These are phyloP conservation scores for Blakeslea trispora DNA, from an alignment of 371 early-diverging fungal species.

Conservation along the genomic window DNA sequence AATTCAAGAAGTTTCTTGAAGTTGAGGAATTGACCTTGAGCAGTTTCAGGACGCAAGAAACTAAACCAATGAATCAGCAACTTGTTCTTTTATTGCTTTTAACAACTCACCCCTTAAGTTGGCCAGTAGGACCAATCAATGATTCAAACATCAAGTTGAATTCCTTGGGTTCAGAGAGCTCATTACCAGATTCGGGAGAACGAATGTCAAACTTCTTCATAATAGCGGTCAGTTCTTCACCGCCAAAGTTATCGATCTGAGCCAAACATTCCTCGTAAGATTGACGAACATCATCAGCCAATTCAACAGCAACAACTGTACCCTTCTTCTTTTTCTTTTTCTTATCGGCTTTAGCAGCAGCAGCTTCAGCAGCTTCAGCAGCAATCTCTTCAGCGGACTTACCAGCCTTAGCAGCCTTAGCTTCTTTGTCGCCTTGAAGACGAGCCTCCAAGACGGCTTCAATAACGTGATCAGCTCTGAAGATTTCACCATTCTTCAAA, in stretches of 20 bases:
- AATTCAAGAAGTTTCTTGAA: constrained; percentile 97
- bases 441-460: constrained; percentile 91
- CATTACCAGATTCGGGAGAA: constrained; percentile 91
- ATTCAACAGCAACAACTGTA: constrained; percentile 61
- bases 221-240: constrained; percentile 85
- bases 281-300: constrained; percentile 65
- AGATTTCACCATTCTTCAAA: constrained; percentile 91
- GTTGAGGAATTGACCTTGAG: constrained; percentile 99
- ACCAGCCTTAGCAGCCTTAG: constrained; percentile 61
- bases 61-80: constrained; percentile 30
- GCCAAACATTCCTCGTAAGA: constrained; percentile 88
- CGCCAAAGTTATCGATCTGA: constrained; percentile 93
- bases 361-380: constrained; percentile 42
- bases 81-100: not conserved
- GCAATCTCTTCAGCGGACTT: constrained; percentile 36
- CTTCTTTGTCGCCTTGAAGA: constrained; percentile 80
- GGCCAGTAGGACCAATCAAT: constrained; percentile 97
- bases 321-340: constrained; percentile 76
- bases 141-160: constrained; percentile 99
- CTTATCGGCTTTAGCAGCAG: constrained; percentile 61
- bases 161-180: constrained; percentile 86
- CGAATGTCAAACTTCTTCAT: constrained; percentile 89
- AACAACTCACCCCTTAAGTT: constrained; percentile 76
- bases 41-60: constrained; percentile 99
- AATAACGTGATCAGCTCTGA: constrained; percentile 99